Percentiles rank a stretch among this genome's conserved stretches.
phyloP scores from a whole-genome alignment of 768 basidiomycete genomes.

The Mycena capillaripes region DNA sequence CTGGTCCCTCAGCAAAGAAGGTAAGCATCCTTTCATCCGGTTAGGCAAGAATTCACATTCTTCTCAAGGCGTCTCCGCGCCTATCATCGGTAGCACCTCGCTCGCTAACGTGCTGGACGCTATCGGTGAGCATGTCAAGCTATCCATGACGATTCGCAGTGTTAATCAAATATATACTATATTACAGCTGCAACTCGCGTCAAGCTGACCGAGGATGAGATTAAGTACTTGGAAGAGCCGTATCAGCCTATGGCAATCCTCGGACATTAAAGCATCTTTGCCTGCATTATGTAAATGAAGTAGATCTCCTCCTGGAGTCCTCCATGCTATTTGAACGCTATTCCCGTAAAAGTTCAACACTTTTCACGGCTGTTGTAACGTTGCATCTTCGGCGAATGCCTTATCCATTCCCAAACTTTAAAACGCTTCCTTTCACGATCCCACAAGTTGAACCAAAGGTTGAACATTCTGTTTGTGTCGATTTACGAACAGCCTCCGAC shows the following conservation, averaged over 20 bases:
- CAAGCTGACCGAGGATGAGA: conserved; percentile 25
- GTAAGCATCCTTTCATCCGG: neutral
- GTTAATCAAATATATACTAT: neutral
- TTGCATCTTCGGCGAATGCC: too few species aligned
- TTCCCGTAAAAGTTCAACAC: too few species aligned
- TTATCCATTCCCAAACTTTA: too few species aligned
- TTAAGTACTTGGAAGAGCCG: conserved; percentile 24
- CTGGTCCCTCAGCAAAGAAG: conserved; percentile 61
- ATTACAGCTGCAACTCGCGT: conserved; percentile 9
- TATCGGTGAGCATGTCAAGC: conserved; percentile 50
- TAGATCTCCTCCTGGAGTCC: too few species aligned
- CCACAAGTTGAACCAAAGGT: neutral
- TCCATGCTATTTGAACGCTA: too few species aligned
- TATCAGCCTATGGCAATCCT: conserved; percentile 16
- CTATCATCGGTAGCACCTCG: conserved; percentile 69
- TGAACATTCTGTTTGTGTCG: neutral
- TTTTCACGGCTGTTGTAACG: too few species aligned
- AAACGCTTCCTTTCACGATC: too few species aligned
- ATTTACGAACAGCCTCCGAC: neutral
- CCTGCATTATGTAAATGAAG: neutral
- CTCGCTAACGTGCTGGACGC: conserved; percentile 65
- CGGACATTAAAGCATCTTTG: neutral
- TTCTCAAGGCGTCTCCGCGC: conserved; percentile 61
- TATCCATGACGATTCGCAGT: neutral
- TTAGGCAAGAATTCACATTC: too few species aligned